Percentiles rank a stretch among this genome's conserved stretches.
Conservation (phyloP, 805 yeast species). For the Pichia deserticola region DNA sequence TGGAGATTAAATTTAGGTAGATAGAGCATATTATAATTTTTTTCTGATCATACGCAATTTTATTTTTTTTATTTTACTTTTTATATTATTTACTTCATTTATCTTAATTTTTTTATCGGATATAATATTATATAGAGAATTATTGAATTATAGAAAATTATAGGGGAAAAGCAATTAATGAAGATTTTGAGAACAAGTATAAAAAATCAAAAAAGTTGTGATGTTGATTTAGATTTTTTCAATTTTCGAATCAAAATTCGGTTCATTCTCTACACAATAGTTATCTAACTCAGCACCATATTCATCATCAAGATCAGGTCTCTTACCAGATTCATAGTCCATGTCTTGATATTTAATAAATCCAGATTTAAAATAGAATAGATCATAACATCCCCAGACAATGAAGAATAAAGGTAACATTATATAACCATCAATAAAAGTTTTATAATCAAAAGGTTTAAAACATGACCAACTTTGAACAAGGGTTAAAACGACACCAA, state of each 20-base stretch:
- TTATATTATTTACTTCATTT: not conserved
- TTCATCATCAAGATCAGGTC: slow-evolving; percentile 27
- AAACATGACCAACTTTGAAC: slow-evolving; percentile 64
- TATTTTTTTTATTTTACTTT: not conserved
- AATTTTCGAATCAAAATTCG: not conserved
- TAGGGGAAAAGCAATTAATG: too few relatives aligned
- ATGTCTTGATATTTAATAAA: slow-evolving; percentile 35
- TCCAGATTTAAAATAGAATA: slow-evolving; percentile 15
- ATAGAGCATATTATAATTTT: not conserved
- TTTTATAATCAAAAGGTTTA: slow-evolving; percentile 50
- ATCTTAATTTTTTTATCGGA: not conserved
- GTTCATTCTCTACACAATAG: not conserved
- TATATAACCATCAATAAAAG: slow-evolving; percentile 54
- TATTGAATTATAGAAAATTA: not conserved
- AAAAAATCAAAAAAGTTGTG: not conserved
- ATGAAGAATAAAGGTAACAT: slow-evolving; percentile 51
- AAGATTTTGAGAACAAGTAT: too few relatives aligned
- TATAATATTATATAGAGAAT: not conserved
- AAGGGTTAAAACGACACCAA: slow-evolving; percentile 46
- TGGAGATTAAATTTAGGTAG: slow-evolving; percentile 29
- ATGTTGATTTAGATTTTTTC: not conserved
- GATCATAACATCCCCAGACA: slow-evolving; percentile 24
- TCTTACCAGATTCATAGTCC: slow-evolving; percentile 45
- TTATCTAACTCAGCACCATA: slow-evolving; percentile 12
- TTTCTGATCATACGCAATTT: not conserved